A percentile compares a stretch with the other conserved stretches of the same genome.
Evolutionary conservation across 305 asterid species (phyloP).

Genomic region (Fraxinus floribunda): DNA sequence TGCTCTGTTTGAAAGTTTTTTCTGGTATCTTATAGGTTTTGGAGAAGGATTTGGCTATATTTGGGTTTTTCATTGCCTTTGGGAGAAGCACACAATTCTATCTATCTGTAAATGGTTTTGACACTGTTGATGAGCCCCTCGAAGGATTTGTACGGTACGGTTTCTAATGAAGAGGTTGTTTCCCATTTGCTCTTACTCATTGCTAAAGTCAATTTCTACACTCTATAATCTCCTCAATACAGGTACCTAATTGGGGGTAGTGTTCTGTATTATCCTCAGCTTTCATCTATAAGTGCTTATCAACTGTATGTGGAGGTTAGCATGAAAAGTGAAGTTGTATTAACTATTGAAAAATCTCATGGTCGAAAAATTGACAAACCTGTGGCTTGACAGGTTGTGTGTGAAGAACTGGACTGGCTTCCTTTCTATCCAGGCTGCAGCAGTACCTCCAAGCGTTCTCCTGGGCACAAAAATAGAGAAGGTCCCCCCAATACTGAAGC

Average conservation of each 20-base stretch:
- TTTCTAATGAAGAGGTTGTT: constrained; percentile 27
- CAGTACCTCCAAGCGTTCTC: constrained; percentile 41
- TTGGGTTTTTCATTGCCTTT: constrained; percentile 96
- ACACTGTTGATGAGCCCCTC: constrained; percentile 59
- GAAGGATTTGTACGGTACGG: constrained; percentile 79
- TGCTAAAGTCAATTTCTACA: background rate
- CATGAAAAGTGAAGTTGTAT: constrained; percentile 30
- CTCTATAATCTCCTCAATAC: constrained; percentile 31
- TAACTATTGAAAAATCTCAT: constrained; percentile 21
- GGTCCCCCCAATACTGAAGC: constrained; percentile 75
- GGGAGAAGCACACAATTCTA: constrained; percentile 85
- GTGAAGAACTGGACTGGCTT: constrained; percentile 99
- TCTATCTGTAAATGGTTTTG: constrained; percentile 73
- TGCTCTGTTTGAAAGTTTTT: constrained; percentile 7
- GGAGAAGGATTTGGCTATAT: constrained; percentile 92
- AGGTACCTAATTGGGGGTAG: constrained; percentile 96
- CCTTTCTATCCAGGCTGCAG: constrained; percentile 85
- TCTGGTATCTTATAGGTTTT: constrained; percentile 55
- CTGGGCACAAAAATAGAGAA: constrained; percentile 59
- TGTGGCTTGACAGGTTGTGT: constrained; percentile 71
- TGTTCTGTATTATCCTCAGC: constrained; percentile 92
- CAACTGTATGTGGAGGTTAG: constrained; percentile 99
- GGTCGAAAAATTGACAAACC: constrained; percentile 28
- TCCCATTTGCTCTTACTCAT: constrained; percentile 20
- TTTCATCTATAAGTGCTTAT: constrained; percentile 95